phyloP scores from a whole-genome alignment of 345 rosid species.

The Populus nigra region DNA sequence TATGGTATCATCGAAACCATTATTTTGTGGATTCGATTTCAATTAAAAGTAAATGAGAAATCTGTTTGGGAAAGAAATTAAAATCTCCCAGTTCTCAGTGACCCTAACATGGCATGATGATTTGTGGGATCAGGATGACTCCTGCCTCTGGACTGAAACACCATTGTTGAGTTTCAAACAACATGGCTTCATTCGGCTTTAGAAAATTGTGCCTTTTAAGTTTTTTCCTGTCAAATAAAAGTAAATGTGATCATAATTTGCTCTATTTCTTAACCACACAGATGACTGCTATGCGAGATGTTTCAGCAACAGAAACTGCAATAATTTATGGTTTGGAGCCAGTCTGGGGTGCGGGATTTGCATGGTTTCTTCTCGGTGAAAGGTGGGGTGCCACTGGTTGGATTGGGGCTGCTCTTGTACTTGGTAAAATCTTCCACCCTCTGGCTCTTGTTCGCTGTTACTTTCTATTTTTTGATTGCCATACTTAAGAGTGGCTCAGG shows the following conservation, averaged over 20 bases:
- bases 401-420: conserved; percentile 62
- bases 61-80: background rate
- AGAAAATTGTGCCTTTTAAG: background rate
- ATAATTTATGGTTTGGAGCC: conserved; percentile 67
- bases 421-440: conserved; percentile 33
- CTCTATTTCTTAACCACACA: conserved; percentile 20
- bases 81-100: background rate
- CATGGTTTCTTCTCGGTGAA: conserved; percentile 72
- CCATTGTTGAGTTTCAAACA: background rate
- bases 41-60: background rate
- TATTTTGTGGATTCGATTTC: background rate
- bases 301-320: conserved; percentile 58
- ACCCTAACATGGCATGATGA: background rate
- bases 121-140: background rate
- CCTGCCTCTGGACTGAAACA: background rate
- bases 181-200: background rate
- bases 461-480: background rate
- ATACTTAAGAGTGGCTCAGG: background rate
- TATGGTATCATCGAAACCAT: background rate
- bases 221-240: background rate
- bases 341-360: conserved; percentile 66
- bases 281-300: conserved; percentile 60
- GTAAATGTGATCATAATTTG: background rate
- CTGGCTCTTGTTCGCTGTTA: background rate
- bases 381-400: conserved; percentile 61